Base-by-base conservation (phyloP, 768 basidiomycete genomes). In the Tubosaeta brunneosetosa region DNA sequence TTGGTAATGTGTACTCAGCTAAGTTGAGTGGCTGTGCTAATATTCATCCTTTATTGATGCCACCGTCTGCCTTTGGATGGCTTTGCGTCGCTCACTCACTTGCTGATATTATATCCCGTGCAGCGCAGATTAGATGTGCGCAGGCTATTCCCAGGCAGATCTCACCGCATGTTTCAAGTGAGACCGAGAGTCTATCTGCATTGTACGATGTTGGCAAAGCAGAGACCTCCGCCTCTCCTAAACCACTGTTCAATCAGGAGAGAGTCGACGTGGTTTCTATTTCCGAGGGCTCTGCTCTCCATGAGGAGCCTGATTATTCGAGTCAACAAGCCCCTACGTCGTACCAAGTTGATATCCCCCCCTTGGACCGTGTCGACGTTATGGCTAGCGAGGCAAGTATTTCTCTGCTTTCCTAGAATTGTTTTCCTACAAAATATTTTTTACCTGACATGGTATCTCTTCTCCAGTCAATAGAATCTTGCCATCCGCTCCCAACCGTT, bases 31-130 rank as follows among this genome's bases (percentile, higher is more conserved):
- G 59, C 60, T 55, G 56, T 59, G 56, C 50, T 38, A 3, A 46
- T 22, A 22, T 16, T 25, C 38, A 17, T 40, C 17, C 29, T 19
- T 17, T 32, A 22, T 48, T 52, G 54, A 87, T 88, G 86, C 84
- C 85, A 59, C 84, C 86, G 46, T 78, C 83, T 32, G 77, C 77
- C 12, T 88, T 79, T 71, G 86, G 84, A 74, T 86, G 84, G 81
- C 65, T 86, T 51, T 85, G 84, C 61, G 86, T 87, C 29, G 71
- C 80, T 44, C 77, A 80, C 53, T 80, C 84, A 13, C 69, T 79
- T 17, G 72, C 76, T 49, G 81, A 85, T 50, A 82, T 91, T 50
- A 63, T 85, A 33, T 71, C 77, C 11, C 79, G 83, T 74, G 85
- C 83, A 32, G 82, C 82, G 4, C 77, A 76, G 33, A 77, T 85